phyloP scores from a whole-genome alignment of 164 flowering plant genomes.

The Brasenia schreberi region DNA sequence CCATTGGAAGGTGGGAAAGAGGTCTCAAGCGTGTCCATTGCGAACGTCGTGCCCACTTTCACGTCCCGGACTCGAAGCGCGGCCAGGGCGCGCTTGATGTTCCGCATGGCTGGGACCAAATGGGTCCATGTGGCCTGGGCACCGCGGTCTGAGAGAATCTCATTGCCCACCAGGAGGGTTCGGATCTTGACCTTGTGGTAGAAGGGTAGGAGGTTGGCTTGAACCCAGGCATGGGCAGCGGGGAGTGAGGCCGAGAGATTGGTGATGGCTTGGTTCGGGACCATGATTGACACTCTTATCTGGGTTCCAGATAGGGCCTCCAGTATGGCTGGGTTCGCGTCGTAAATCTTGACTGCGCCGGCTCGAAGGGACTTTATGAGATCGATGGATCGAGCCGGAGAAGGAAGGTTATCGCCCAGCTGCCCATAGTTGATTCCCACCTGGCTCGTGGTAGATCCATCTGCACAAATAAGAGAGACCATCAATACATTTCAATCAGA shows the following conservation, averaged over 20 bases:
- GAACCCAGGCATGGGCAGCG: slow-evolving; percentile 58
- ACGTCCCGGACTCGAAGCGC: slow-evolving; percentile 26
- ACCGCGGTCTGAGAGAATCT: slow-evolving; percentile 33
- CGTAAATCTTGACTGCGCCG: slow-evolving; percentile 62
- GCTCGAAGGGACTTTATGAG: slow-evolving; percentile 54
- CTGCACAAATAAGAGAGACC: slow-evolving; percentile 19
- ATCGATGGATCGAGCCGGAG: slow-evolving; percentile 37
- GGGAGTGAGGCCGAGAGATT: slow-evolving; percentile 41
- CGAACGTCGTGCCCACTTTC: slow-evolving; percentile 69
- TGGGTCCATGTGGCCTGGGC: slow-evolving; percentile 26
- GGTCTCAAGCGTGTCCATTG: slow-evolving; percentile 63
- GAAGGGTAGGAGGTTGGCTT: slow-evolving; percentile 43
- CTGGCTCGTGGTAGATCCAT: slow-evolving; percentile 27
- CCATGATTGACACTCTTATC: slow-evolving; percentile 67
- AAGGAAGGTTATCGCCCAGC: slow-evolving; percentile 75
- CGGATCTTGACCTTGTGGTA: slow-evolving; percentile 53
- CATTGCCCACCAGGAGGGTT: slow-evolving; percentile 76
- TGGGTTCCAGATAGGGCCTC: slow-evolving; percentile 30
- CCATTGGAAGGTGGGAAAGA: slow-evolving; percentile 83
- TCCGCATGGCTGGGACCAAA: slow-evolving; percentile 68
- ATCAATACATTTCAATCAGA: background rate
- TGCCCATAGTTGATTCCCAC: slow-evolving; percentile 73
- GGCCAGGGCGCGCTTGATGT: slow-evolving; percentile 34
- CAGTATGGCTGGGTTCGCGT: slow-evolving; percentile 59
- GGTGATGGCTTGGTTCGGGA: slow-evolving; percentile 56